A percentile compares a stretch with the other conserved stretches of the same genome.
Conservation (phyloP, 2,329 filamentous ascomycete genomes). For the Hymenoscyphus salicellus region DNA sequence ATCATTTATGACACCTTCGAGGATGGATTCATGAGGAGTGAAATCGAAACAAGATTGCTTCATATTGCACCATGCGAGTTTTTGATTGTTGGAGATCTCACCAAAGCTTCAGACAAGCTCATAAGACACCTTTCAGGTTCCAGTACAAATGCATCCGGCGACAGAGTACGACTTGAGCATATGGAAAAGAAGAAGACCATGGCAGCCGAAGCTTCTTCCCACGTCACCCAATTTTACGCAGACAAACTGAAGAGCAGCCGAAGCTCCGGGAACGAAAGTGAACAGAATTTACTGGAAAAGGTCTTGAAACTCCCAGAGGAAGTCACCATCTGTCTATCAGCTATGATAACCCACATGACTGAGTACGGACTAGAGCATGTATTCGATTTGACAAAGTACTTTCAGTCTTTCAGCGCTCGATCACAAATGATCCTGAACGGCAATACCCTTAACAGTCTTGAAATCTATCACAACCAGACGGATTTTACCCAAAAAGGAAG, state of each 20-base stretch:
- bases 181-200: conserved; percentile 74
- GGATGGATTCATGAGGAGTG: conserved; percentile 94
- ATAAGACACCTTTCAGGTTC: conserved; percentile 85
- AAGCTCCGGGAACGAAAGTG: conserved; percentile 50
- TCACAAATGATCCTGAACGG: conserved; percentile 96
- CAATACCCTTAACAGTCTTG: conserved; percentile 87
- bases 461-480: conserved; percentile 93
- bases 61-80: conserved; percentile 97
- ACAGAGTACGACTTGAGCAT: conserved; percentile 81
- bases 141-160: conserved; percentile 88
- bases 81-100: conserved; percentile 84
- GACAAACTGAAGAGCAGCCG: conserved; percentile 68
- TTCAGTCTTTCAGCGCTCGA: conserved; percentile 88
- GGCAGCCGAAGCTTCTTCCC: conserved; percentile 79
- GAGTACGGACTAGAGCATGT: conserved; percentile 95
- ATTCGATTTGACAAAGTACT: conserved; percentile 94
- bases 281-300: conserved; percentile 72
- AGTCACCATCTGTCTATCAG: conserved; percentile 87
- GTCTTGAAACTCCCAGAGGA: conserved; percentile 80
- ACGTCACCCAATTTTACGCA: conserved; percentile 91
- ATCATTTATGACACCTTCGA: conserved; percentile 96
- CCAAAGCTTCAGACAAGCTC: conserved; percentile 87
- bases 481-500: conserved; percentile 83
- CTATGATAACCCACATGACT: conserved; percentile 90
- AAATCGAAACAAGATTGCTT: conserved; percentile 90